phyloP scores from a whole-genome alignment of 495 filamentous ascomycete genomes.

The Aspergillus asperescens region DNA sequence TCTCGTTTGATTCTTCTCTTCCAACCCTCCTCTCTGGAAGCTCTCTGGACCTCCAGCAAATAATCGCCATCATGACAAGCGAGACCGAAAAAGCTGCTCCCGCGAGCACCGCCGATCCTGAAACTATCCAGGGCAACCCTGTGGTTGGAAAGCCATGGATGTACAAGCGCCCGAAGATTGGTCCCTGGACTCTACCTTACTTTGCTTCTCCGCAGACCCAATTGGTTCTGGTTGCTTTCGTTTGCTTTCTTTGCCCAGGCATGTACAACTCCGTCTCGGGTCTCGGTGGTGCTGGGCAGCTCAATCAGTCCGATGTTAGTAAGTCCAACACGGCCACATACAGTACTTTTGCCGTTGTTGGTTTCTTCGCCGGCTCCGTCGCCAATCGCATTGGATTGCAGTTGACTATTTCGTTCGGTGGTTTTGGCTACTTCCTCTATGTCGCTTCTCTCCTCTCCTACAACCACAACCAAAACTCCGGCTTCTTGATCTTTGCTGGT shows the following conservation, averaged over 20 bases:
- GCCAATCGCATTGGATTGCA: slow-evolving; percentile 72
- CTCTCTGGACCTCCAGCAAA: not conserved
- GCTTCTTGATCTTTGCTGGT: slow-evolving; percentile 55
- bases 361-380: slow-evolving; percentile 80
- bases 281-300: slow-evolving; percentile 65
- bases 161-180: slow-evolving; percentile 59
- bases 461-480: slow-evolving; percentile 65
- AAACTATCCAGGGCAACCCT: slow-evolving; percentile 23
- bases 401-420: slow-evolving; percentile 69
- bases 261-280: slow-evolving; percentile 77
- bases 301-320: slow-evolving; percentile 57
- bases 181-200: slow-evolving; percentile 53
- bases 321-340: slow-evolving; percentile 71
- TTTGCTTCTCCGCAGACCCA: slow-evolving; percentile 74
- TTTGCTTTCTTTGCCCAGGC: slow-evolving; percentile 87
- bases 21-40: not conserved
- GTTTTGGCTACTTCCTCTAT: slow-evolving; percentile 84
- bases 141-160: slow-evolving; percentile 52
- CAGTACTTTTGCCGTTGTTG: slow-evolving; percentile 78
- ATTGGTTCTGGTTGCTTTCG: slow-evolving; percentile 69
- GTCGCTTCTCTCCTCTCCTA: slow-evolving; percentile 72
- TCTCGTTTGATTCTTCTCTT: not conserved
- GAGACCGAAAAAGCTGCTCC: slow-evolving; percentile 18
- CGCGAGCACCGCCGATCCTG: slow-evolving; percentile 22
- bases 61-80: not conserved